Conservation (phyloP, 2,329 filamentous ascomycete species). For the Pezizomycotina sp. region DNA sequence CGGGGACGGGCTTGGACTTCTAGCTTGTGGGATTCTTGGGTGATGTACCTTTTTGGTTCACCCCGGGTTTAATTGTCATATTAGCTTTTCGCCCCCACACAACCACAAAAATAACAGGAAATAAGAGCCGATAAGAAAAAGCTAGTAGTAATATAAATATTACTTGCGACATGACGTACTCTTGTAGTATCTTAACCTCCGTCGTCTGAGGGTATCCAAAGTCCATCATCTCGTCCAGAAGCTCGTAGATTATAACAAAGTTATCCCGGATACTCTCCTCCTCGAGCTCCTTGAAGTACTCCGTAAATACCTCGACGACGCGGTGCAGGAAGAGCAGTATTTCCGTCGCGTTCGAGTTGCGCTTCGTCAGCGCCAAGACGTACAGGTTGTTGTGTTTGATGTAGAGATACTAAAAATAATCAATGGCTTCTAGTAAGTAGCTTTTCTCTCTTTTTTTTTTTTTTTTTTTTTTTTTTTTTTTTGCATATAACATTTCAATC, state of each 20-base stretch:
- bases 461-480: too few species aligned
- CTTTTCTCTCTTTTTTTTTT: too few species aligned
- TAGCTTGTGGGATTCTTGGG: constrained; percentile 95
- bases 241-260: constrained; percentile 97
- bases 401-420: constrained; percentile 67
- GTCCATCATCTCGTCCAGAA: constrained; percentile 99
- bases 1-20: constrained; percentile 91
- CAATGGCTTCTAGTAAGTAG: too few species aligned
- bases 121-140: not conserved
- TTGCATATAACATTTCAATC: too few species aligned
- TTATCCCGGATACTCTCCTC: constrained; percentile 98
- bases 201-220: constrained; percentile 98
- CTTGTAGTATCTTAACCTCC: constrained; percentile 94
- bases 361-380: constrained; percentile 90
- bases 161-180: constrained; percentile 39
- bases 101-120: too few species aligned
- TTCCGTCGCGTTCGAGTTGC: constrained; percentile 96
- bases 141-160: not conserved
- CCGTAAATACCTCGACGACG: constrained; percentile 95
- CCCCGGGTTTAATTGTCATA: not conserved
- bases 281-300: constrained; percentile 98
- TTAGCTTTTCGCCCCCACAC: too few species aligned
- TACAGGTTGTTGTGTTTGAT: constrained; percentile 99
- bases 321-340: constrained; percentile 97
- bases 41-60: constrained; percentile 61